These are phyloP conservation scores for Dimocarpus longan DNA, from an alignment of 345 rosid species.

Conservation along the genomic window DNA sequence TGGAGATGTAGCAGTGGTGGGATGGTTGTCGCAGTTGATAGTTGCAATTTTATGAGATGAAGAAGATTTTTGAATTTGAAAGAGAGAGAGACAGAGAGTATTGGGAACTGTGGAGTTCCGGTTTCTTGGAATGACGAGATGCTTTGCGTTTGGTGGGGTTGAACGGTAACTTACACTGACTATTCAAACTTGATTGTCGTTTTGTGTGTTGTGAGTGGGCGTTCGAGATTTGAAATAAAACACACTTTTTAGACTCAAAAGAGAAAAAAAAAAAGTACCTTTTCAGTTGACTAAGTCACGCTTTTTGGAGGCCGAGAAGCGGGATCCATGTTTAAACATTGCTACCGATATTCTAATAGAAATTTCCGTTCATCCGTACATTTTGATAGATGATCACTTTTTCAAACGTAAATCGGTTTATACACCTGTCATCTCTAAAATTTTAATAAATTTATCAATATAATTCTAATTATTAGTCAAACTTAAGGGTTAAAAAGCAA, in stretches of 20 bases:
- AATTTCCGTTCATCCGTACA: no score
- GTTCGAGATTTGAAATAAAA: background rate
- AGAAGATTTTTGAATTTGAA: constrained; percentile 50
- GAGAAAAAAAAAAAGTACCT: background rate
- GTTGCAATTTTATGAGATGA: background rate
- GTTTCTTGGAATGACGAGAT: background rate
- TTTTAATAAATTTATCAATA: no score
- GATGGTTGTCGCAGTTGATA: no score
- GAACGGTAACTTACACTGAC: constrained; percentile 22
- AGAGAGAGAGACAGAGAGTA: constrained; percentile 6
- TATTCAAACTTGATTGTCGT: constrained; percentile 1
- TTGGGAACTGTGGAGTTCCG: constrained; percentile 34
- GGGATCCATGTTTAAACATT: background rate
- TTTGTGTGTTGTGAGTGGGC: background rate
- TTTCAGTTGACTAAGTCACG: background rate
- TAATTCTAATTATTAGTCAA: no score
- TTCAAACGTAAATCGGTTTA: no score
- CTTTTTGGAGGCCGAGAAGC: background rate
- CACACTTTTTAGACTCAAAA: background rate
- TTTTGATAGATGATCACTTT: no score
- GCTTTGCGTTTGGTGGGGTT: constrained; percentile 7
- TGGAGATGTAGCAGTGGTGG: no score
- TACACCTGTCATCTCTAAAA: no score
- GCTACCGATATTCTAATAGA: no score
- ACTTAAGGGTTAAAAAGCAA: no score